These are phyloP conservation scores for Coemansia sp. DNA, from an alignment of 192 early-diverging fungal genomes.

Conservation along the genomic window DNA sequence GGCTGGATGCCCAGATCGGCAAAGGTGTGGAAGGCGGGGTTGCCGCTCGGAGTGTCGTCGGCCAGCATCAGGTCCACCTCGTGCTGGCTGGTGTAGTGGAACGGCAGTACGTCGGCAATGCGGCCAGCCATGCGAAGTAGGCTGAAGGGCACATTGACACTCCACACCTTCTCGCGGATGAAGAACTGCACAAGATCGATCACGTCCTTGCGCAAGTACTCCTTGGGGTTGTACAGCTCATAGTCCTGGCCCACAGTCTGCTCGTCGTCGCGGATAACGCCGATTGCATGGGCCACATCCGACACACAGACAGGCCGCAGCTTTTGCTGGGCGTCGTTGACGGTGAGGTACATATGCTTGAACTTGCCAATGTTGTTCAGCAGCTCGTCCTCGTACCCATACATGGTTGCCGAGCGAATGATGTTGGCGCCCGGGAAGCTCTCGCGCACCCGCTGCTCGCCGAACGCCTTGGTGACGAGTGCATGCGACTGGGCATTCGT, in stretches of 20 bases:
- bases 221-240: slow-evolving; percentile 78
- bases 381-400: slow-evolving; percentile 90
- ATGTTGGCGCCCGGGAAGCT: slow-evolving; percentile 91
- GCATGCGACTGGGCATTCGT: slow-evolving; percentile 69
- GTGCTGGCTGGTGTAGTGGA: slow-evolving; percentile 76
- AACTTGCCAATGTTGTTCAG: slow-evolving; percentile 76
- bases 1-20: slow-evolving; percentile 81
- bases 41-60: slow-evolving; percentile 58
- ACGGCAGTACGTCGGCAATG: slow-evolving; percentile 61
- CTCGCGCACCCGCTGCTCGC: slow-evolving; percentile 83
- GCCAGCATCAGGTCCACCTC: slow-evolving; percentile 78
- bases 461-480: slow-evolving; percentile 83
- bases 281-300: slow-evolving; percentile 84
- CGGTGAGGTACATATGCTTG: slow-evolving; percentile 37
- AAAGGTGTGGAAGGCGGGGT: slow-evolving; percentile 71
- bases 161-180: slow-evolving; percentile 54
- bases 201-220: slow-evolving; percentile 68
- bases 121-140: slow-evolving; percentile 63
- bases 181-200: slow-evolving; percentile 66
- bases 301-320: slow-evolving; percentile 56
- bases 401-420: slow-evolving; percentile 84
- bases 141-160: slow-evolving; percentile 66
- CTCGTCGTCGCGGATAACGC: slow-evolving; percentile 65
- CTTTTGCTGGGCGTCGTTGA: slow-evolving; percentile 34
- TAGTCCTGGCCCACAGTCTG: slow-evolving; percentile 75